Base-by-base conservation (phyloP, 805 yeast species). In the Wickerhamiella azyma region DNA sequence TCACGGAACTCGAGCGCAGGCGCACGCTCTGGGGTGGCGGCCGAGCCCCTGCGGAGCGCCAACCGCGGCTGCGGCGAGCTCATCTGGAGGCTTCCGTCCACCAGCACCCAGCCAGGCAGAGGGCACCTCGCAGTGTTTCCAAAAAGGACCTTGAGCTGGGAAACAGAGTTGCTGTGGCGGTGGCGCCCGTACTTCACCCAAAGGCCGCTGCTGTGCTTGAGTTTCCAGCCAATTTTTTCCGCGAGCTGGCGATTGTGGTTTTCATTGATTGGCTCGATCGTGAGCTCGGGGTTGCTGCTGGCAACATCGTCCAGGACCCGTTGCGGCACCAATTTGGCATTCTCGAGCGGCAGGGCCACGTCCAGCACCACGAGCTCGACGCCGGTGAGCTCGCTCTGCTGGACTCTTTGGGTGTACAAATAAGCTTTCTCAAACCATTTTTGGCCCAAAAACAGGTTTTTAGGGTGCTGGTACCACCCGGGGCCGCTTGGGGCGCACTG, bases 81-180 rank as follows among this genome's bases (percentile, higher is more conserved):
- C 10, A 52, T 56, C 53, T 47, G 46, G 53, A 54, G 56, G 43
- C 50, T 42, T 9, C 55, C 58, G 48, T 52, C 50, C 3, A 68
- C 47, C 7, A 74, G 52, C 2, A 59, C 52, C 94, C 95, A 86
- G 41, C 73, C 74, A 0, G 76, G 75, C 46, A 94, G 67, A 3
- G 94, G 94, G 44, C 85, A 94, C 2, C 73, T 76, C 1, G 83
- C 79, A 52, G 78, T 84, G 2, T 60, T 57, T 1, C 94, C 94
- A 64, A 77, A 86, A 30, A 88, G 62, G 1, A 85, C 69, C 51
- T 82, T 85, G 10, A 85, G 54, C 2, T 71, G 83, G 7, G 77
- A 72, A 6, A 80, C 59, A 1, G 77, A 66, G 17, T 60, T 49
- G 9, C 58, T 53, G 21, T 60, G 59, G 26, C 58, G 54, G 33